phyloP scores from a whole-genome alignment of 495 filamentous ascomycete genomes.

The Aspergillus sclerotioniger region DNA sequence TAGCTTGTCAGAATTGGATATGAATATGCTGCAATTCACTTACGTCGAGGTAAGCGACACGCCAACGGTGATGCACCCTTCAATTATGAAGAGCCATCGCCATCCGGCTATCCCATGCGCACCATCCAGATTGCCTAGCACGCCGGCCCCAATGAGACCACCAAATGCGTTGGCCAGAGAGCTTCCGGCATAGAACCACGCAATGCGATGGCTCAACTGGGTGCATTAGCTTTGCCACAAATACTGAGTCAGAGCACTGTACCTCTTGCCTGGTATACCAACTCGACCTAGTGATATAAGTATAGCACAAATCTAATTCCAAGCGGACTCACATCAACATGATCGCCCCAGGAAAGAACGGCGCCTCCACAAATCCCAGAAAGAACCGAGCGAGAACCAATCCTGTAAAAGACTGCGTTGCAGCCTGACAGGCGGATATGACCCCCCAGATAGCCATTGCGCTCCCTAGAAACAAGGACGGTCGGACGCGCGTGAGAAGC shows the following conservation, averaged over 20 bases:
- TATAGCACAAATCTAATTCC: background rate
- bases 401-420: conserved; percentile 53
- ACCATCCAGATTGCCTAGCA: conserved; percentile 32
- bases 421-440: conserved; percentile 62
- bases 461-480: conserved; percentile 30
- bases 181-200: conserved; percentile 62
- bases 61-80: conserved; percentile 51
- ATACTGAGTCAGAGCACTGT: background rate
- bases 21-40: background rate
- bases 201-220: conserved; percentile 42
- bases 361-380: conserved; percentile 60
- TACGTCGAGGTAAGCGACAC: conserved; percentile 26
- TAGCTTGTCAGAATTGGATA: conserved; percentile 29
- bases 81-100: conserved; percentile 77
- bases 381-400: conserved; percentile 66
- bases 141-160: conserved; percentile 59
- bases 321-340: conserved; percentile 32
- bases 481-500: conserved; percentile 48
- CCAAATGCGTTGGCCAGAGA: conserved; percentile 64
- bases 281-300: conserved; percentile 28
- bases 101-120: conserved; percentile 58
- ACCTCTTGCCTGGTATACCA: conserved; percentile 55
- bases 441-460: conserved; percentile 50
- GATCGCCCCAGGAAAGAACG: conserved; percentile 46
- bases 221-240: background rate